Base-by-base conservation (phyloP, 345 rosid species). In the Gossypium arboreum region DNA sequence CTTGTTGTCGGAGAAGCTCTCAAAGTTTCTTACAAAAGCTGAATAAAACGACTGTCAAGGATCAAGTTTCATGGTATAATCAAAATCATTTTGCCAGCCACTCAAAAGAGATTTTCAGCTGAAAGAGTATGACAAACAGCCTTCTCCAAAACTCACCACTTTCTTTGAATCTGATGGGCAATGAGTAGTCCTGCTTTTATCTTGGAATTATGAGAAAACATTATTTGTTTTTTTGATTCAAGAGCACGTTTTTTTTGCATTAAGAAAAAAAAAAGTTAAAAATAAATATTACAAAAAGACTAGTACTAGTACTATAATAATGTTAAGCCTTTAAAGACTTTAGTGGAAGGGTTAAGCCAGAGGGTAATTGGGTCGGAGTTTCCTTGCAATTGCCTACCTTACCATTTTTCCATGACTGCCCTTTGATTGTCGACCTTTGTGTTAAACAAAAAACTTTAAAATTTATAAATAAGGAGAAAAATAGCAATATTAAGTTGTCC, bases 201-300 rank as follows among this genome's bases (percentile, higher is more conserved):
- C 25, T 64, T 52, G 68, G 34, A 2, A 58, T 39, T 24, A 16
- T n/a, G 9, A 20, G 20, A 16, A 18, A 34, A 13, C 64, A 60
- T 60, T 25, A 27, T 27, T 3, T 4, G 0, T 11, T 61, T 17
- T 27, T 52, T 13, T 44, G 17, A 16, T 64, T 72, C 73, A 13
- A 34, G 12, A 72, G 77, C 88, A 85, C 88, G 88, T 85, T 79
- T 85, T 71, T 57, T 56, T 81, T 76, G 81, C 74, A 65, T 58
- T 50, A 0, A 5, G 12, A 41, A 41, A 39, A 24, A 60, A 2
- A 10, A 57, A 70, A 54, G 22, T 2, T 59, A 44, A 29, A 29
- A 5, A 34, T 9, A 22, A 44, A 44, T 0, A 22, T 7, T 55
- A 56, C 17, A 15, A 54, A 41, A 45, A 44, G 27, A 18, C 12